These are phyloP conservation scores for Cyclotella distinguenda DNA, from an alignment of 108 stramenopile species.

Conservation along the genomic window DNA sequence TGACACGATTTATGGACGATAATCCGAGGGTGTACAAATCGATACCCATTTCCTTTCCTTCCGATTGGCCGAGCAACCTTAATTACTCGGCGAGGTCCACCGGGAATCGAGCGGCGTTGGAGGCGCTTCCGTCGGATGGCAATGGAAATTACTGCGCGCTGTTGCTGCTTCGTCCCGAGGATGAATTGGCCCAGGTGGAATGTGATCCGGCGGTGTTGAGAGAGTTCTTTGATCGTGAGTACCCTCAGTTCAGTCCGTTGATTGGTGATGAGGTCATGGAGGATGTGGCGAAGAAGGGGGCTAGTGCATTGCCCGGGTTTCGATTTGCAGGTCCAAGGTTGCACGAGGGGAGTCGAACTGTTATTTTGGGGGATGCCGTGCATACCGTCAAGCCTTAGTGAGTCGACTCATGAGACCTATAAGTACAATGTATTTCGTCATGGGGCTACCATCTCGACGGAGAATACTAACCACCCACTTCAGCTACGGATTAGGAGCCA, in stretches of 20 bases:
- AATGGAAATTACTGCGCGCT: conserved; percentile 51
- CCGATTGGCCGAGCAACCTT: conserved; percentile 47
- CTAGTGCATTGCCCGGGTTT: conserved; percentile 53
- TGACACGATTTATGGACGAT: conserved; percentile 35
- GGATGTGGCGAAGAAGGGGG: conserved; percentile 47
- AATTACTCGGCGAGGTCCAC: conserved; percentile 52
- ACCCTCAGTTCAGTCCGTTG: conserved; percentile 57
- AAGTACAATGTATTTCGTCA: no score
- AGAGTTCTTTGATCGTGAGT: conserved; percentile 42
- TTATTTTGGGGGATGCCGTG: conserved; percentile 58
- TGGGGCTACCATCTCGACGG: no score
- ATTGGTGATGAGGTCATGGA: conserved; percentile 49
- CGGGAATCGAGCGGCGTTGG: conserved; percentile 44
- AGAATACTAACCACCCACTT: neutral
- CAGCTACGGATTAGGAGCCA: conserved; percentile 88
- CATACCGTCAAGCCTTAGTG: conserved; percentile 74
- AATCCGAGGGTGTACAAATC: conserved; percentile 58
- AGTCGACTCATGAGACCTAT: neutral
- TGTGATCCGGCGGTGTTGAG: conserved; percentile 36
- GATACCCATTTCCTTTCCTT: conserved; percentile 48
- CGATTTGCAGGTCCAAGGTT: conserved; percentile 51
- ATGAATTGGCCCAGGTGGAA: conserved; percentile 29
- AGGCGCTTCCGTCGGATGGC: conserved; percentile 56
- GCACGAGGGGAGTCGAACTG: conserved; percentile 42
- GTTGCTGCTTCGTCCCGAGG: conserved; percentile 50